Evolutionary conservation across 2,329 filamentous ascomycete species (phyloP).

Genomic region (Fusarium chaquense): DNA sequence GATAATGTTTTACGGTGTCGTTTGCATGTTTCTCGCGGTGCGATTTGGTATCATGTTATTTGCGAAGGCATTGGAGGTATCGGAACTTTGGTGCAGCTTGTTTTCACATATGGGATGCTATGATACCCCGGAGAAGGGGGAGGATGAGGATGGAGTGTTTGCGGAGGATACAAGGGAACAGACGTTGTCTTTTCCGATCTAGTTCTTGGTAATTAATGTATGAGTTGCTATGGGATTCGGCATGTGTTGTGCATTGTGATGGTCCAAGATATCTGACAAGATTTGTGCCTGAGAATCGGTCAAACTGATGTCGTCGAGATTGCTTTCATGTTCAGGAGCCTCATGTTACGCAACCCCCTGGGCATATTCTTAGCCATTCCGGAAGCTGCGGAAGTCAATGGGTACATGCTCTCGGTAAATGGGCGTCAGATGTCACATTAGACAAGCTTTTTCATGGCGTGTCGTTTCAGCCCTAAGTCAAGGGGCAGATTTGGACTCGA

Average conservation of each 20-base stretch:
- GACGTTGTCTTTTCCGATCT: slow-evolving; percentile 19
- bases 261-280: background rate
- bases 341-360: background rate
- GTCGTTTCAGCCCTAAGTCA: slow-evolving; percentile 26
- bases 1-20: slow-evolving; percentile 37
- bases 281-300: background rate
- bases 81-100: slow-evolving; percentile 26
- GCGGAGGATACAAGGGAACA: slow-evolving; percentile 7
- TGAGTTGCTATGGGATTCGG: slow-evolving; percentile 16
- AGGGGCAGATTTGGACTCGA: slow-evolving; percentile 9
- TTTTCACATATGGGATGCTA: slow-evolving; percentile 39
- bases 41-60: slow-evolving; percentile 30
- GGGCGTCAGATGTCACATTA: background rate
- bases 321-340: background rate
- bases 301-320: background rate
- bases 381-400: slow-evolving; percentile 31
- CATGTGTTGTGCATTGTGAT: background rate
- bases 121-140: slow-evolving; percentile 42
- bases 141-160: slow-evolving; percentile 26
- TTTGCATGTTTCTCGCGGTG: slow-evolving; percentile 26
- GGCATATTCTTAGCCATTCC: background rate
- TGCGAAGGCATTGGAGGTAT: slow-evolving; percentile 26
- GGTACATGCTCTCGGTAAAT: background rate
- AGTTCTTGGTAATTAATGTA: slow-evolving; percentile 37
- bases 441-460: slow-evolving; percentile 32